Evolutionary conservation across 108 stramenopile genomes (phyloP), one percentile per base, ranked within the genome.

Genomic region (Bacterosira constricta): DNA sequence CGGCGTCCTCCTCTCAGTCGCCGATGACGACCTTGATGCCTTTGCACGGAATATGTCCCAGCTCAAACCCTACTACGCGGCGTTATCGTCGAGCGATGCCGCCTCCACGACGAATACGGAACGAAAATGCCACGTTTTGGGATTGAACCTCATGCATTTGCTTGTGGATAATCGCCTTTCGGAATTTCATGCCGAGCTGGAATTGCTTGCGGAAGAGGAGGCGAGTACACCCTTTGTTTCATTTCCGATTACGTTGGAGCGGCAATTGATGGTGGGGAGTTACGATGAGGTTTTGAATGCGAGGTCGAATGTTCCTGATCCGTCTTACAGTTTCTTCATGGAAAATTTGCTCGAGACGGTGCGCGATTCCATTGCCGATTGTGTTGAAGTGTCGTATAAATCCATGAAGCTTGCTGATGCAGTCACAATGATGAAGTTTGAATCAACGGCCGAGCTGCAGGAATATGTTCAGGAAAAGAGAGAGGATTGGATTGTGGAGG

Each of bases 161-260:
- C 69, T 96, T 23, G 90, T 96, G 8, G 95, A 94, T 21, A 91
- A 94, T 76, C 89, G 90, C 9, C 65, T 96, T 5, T 87, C 91
- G 6, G 95, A 96, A 79, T 96, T 96, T 57, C 95, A 96, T 79
- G 83, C 92, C 25, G 88, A 94, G 63, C 54, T 96, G 36, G 95
- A 96, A 77, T 74, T 96, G 0, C 60, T 96, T 21, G 75, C 91
- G 4, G 87, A 87, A 46, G 59, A 63, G n/a, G 89, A 93, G 78
- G 85, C 88, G 0, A 34, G 81, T 10, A 77, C 73, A 47, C 75
- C 87, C 4, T 83, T 79, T 32, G 71, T 94, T 21, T 77, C 90
- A 6, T 96, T 94, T 54, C 92, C 90, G 31, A 92, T 93, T 66
- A 83, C 79, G 21, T 66, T 94, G 45, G 95, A 96, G 70, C 86